Conservation (phyloP, 805 yeast species). For the Kazachstania bromeliacearum region DNA sequence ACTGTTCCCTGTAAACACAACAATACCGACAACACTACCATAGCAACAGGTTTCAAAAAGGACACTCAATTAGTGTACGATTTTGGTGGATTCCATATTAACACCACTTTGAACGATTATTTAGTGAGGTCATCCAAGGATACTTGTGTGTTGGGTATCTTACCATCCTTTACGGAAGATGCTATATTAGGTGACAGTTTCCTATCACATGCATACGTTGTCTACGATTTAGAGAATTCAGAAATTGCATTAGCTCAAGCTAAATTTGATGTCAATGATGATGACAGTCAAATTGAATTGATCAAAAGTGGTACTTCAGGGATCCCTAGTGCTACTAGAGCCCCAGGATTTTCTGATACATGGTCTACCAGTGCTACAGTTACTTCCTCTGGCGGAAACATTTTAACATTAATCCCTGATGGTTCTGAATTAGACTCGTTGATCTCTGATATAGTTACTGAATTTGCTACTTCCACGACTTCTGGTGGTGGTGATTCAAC, state of each 20-base stretch:
- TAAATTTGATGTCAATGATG: conserved; percentile 12
- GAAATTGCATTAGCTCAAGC: conserved; percentile 44
- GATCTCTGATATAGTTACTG: no score
- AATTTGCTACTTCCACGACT: no score
- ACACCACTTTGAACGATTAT: conserved; percentile 37
- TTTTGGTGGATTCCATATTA: conserved; percentile 55
- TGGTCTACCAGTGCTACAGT: conserved; percentile 23
- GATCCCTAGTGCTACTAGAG: conserved; percentile 44
- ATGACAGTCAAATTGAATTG: conserved; percentile 35
- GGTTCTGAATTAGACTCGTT: no score
- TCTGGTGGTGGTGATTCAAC: no score
- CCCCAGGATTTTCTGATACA: conserved; percentile 38
- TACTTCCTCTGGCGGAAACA: conserved; percentile 21
- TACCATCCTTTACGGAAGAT: conserved; percentile 14
- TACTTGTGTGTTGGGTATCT: conserved; percentile 38
- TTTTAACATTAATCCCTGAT: conserved; percentile 15
- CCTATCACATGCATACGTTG: conserved; percentile 47
- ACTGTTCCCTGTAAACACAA: conserved; percentile 40
- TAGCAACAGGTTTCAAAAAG: conserved; percentile 26
- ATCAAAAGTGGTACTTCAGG: conserved; percentile 24
- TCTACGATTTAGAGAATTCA: conserved; percentile 43
- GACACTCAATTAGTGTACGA: conserved; percentile 36
- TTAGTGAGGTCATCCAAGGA: conserved; percentile 17
- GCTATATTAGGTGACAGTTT: conserved; percentile 51
- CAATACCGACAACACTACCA: conserved; percentile 19